phyloP scores from a whole-genome alignment of 2,329 filamentous ascomycete species.

The Nemania sp. region DNA sequence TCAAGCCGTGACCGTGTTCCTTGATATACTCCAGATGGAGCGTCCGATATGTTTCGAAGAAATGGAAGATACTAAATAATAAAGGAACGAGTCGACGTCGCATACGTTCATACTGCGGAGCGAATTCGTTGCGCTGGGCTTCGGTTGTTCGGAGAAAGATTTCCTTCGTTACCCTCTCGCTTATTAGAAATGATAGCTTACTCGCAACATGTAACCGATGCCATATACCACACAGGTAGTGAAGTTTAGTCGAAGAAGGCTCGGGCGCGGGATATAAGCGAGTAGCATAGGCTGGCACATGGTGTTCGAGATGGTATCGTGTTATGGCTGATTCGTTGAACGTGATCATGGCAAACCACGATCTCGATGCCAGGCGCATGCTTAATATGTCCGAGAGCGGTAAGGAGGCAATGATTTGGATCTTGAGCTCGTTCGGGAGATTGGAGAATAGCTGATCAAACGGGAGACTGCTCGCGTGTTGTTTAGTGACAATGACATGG shows the following conservation, averaged over 20 bases:
- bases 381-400: constrained; percentile 65
- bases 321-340: constrained; percentile 65
- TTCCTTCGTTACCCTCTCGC: constrained; percentile 67
- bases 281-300: constrained; percentile 63
- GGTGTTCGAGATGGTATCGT: constrained; percentile 62
- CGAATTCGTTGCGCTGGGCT: constrained; percentile 59
- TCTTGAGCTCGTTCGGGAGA: constrained; percentile 65
- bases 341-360: constrained; percentile 63
- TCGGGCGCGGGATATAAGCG: constrained; percentile 62
- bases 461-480: constrained; percentile 42
- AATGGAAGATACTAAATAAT: constrained; percentile 69
- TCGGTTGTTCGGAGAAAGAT: constrained; percentile 65
- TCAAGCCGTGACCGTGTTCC: constrained; percentile 57
- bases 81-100: constrained; percentile 65
- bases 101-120: constrained; percentile 66
- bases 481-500: constrained; percentile 8
- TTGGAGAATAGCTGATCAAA: constrained; percentile 62
- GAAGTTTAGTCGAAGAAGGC: constrained; percentile 55
- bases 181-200: constrained; percentile 65
- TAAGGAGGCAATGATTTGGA: constrained; percentile 64
- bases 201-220: constrained; percentile 67
- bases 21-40: constrained; percentile 62
- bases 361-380: constrained; percentile 61
- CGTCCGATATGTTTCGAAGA: constrained; percentile 67
- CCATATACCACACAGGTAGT: constrained; percentile 68